Percentiles rank a stretch among this genome's conserved stretches.
Conservation (phyloP, 2,329 filamentous ascomycete species). For the Penicillium sp. region DNA sequence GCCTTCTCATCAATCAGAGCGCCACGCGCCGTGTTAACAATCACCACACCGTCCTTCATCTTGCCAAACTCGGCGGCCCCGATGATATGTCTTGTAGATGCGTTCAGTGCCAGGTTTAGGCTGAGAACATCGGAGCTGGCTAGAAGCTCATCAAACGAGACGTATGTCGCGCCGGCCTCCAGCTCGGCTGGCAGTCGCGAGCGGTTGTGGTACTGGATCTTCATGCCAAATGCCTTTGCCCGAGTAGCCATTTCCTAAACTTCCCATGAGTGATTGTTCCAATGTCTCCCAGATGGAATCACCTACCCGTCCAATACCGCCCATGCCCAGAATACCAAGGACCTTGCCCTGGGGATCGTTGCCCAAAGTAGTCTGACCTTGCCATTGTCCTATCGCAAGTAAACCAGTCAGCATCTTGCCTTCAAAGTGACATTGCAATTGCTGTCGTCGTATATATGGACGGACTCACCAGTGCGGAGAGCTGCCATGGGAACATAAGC, state of each 20-base stretch:
- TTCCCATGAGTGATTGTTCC: neutral
- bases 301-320: conserved; percentile 45
- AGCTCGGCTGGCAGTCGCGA: conserved; percentile 39
- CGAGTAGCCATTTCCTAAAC: conserved; percentile 44
- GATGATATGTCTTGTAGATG: conserved; percentile 46
- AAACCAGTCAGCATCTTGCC: neutral
- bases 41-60: conserved; percentile 45
- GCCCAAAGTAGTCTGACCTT: conserved; percentile 41
- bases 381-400: conserved; percentile 35
- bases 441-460: neutral
- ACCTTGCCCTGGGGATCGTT: conserved; percentile 45
- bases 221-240: conserved; percentile 46
- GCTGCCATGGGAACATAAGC: conserved; percentile 41
- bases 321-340: conserved; percentile 48
- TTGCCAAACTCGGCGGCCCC: conserved; percentile 42
- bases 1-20: conserved; percentile 47
- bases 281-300: neutral
- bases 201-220: conserved; percentile 47
- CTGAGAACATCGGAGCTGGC: conserved; percentile 46
- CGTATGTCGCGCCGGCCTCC: conserved; percentile 42
- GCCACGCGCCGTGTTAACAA: conserved; percentile 45
- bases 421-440: neutral
- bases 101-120: conserved; percentile 44
- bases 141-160: conserved; percentile 46
- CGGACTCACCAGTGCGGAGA: conserved; percentile 37